Base-by-base conservation (phyloP, 805 yeast genomes). In the Wickerhamomyces subpelliculosus region DNA sequence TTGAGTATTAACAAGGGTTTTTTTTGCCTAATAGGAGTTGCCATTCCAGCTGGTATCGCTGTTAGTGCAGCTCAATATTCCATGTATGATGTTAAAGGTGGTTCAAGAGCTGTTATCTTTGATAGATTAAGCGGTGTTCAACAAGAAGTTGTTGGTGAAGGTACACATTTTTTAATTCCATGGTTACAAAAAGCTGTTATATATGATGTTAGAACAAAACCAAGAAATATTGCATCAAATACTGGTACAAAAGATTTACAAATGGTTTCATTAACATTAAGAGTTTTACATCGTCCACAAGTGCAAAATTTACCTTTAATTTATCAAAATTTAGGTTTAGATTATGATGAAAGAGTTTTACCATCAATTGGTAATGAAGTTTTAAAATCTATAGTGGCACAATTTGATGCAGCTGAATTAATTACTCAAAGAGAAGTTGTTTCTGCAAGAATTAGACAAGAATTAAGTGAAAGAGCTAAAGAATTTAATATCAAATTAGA, bases 171-270 rank as follows among this genome's bases (percentile, higher is more conserved):
- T 62, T 67, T 89, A 47, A 61, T 93, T 37, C 98, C 98, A 37
- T 93, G 98, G 97, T 68, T 93, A 47, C 98, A 93, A 61, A 80
- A 78, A 59, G 94, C 97, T 4, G 73, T 93, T 35, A 67, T 87
- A 14, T 93, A 75, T 61, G 98, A 93, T 60, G 96, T 93, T 22
- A 75, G 97, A 58, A 89, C 96, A n/a, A 84, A 79, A 57, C 97
- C 98, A 26, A 81, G 93, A 64, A 85, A 84, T 50, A 89, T 93
- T 54, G 79, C 95, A 32, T 83, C 97, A 18, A 85, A 88, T 46
- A 93, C 98, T 1, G 98, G 98, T 27, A 87, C 97, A 19, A 93
- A 90, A 65, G 98, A 93, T 66, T 72, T 93, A 64, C 98, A 93
- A 65, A 90, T 84, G 73, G 98, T 93, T 27, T 80, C 94, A 9